phyloP scores from a whole-genome alignment of 2,329 filamentous ascomycete species.

The Alternaria angustiovoidea region DNA sequence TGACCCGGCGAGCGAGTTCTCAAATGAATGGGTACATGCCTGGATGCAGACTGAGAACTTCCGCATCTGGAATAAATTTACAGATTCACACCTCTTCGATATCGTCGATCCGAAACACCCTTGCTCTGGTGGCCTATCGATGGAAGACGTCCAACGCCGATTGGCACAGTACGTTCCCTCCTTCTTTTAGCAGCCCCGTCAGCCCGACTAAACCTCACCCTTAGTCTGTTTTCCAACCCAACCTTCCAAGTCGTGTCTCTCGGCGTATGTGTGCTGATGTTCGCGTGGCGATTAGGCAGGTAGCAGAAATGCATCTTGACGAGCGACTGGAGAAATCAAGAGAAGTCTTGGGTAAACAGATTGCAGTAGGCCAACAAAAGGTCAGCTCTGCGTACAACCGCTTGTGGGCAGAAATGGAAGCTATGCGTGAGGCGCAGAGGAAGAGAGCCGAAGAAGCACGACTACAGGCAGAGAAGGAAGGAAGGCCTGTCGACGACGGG shows the following conservation, averaged over 20 bases:
- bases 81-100: slow-evolving; percentile 88
- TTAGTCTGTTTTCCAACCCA: slow-evolving; percentile 41
- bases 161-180: slow-evolving; percentile 68
- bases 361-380: slow-evolving; percentile 88
- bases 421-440: slow-evolving; percentile 76
- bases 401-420: slow-evolving; percentile 89
- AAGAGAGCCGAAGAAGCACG: slow-evolving; percentile 67
- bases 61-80: slow-evolving; percentile 77
- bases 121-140: slow-evolving; percentile 87
- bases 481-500: slow-evolving; percentile 17
- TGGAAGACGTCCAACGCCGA: slow-evolving; percentile 92
- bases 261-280: slow-evolving; percentile 47
- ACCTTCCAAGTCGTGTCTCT: slow-evolving; percentile 40
- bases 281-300: slow-evolving; percentile 64
- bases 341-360: slow-evolving; percentile 85
- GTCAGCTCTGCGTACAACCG: slow-evolving; percentile 87
- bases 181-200: slow-evolving; percentile 20
- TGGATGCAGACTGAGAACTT: slow-evolving; percentile 93
- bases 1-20: slow-evolving; percentile 86
- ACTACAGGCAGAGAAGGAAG: slow-evolving; percentile 48
- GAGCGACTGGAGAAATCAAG: slow-evolving; percentile 84
- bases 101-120: slow-evolving; percentile 93
- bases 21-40: slow-evolving; percentile 81
- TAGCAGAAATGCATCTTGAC: slow-evolving; percentile 92
- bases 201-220: slow-evolving; percentile 35